Percentiles rank a stretch among this genome's conserved stretches.
Evolutionary conservation across 768 basidiomycete species (phyloP).

Genomic region (Austroboletus eburneus): DNA sequence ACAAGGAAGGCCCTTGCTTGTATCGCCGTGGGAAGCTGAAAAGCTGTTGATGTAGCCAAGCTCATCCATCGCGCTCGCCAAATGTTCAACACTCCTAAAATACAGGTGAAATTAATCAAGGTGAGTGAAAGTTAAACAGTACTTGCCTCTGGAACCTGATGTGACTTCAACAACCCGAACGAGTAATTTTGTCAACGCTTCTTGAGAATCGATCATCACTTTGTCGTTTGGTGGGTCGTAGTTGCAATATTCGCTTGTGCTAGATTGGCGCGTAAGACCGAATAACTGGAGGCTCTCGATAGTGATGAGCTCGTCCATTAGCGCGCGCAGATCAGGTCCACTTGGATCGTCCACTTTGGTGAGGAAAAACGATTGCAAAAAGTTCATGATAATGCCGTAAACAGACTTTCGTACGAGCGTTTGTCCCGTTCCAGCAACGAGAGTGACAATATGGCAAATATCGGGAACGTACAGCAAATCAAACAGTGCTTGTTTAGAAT

Average conservation of each 20-base stretch:
- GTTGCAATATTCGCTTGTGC: slow-evolving; percentile 64
- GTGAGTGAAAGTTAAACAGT: background rate
- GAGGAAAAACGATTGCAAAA: slow-evolving; percentile 72
- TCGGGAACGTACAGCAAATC: slow-evolving; percentile 83
- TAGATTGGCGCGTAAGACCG: slow-evolving; percentile 60
- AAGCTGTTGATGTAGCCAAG: slow-evolving; percentile 80
- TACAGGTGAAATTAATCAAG: slow-evolving; percentile 10
- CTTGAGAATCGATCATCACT: slow-evolving; percentile 59
- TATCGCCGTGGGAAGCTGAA: slow-evolving; percentile 84
- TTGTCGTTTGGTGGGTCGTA: slow-evolving; percentile 52
- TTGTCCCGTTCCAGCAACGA: slow-evolving; percentile 75
- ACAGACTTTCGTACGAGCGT: slow-evolving; percentile 72
- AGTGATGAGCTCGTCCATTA: slow-evolving; percentile 59
- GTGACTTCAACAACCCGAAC: slow-evolving; percentile 59
- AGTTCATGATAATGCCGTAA: slow-evolving; percentile 78
- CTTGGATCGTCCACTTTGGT: slow-evolving; percentile 54
- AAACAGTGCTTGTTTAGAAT: slow-evolving; percentile 56
- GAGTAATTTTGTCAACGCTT: slow-evolving; percentile 61
- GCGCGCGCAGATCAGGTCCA: slow-evolving; percentile 52
- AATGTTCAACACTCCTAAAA: slow-evolving; percentile 68
- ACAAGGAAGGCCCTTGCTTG: slow-evolving; percentile 85
- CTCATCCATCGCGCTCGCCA: slow-evolving; percentile 97
- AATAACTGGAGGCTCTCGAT: slow-evolving; percentile 63
- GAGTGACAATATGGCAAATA: slow-evolving; percentile 70
- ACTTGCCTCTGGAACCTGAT: slow-evolving; percentile 65